Conservation (phyloP, 225 moss, liverwort and hornwort species). For the Ulota crispa region DNA sequence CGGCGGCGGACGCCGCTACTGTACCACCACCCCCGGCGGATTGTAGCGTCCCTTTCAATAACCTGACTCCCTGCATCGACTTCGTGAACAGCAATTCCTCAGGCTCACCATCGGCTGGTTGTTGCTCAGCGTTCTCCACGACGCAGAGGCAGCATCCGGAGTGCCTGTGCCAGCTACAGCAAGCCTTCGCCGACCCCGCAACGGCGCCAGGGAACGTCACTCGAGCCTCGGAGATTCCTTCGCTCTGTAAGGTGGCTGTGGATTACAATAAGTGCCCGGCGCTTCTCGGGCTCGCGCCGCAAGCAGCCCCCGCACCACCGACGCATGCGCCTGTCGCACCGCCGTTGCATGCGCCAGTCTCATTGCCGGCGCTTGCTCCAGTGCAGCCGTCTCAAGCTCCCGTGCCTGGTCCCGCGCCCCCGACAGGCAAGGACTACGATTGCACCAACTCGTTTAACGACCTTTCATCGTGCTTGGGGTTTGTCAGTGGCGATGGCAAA, state of each 20-base stretch:
- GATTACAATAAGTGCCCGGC: constrained; percentile 40
- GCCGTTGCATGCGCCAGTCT: background rate
- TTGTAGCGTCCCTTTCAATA: constrained; percentile 41
- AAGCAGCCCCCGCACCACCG: background rate
- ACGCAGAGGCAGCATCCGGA: constrained; percentile 36
- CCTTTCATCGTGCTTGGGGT: constrained; percentile 36
- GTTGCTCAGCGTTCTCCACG: constrained; percentile 41
- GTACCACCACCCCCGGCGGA: constrained; percentile 20
- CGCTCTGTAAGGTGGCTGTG: constrained; percentile 36
- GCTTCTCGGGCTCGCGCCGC: constrained; percentile 34
- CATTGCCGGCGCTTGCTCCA: background rate
- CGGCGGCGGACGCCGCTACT: background rate
- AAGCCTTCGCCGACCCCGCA: constrained; percentile 26
- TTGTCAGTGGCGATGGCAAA: constrained; percentile 41
- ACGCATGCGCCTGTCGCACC: background rate
- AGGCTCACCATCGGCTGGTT: constrained; percentile 23
- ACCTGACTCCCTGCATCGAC: constrained; percentile 44
- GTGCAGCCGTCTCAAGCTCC: constrained; percentile 17
- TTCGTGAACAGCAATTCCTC: constrained; percentile 51
- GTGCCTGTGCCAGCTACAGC: constrained; percentile 49
- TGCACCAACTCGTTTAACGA: constrained; percentile 43
- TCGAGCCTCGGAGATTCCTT: constrained; percentile 32
- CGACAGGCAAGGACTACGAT: constrained; percentile 35
- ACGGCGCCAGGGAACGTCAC: constrained; percentile 44
- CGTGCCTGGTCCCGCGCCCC: constrained; percentile 12